These are phyloP conservation scores for Kazachstania africana DNA, from an alignment of 805 yeast species.

Conservation along the genomic window DNA sequence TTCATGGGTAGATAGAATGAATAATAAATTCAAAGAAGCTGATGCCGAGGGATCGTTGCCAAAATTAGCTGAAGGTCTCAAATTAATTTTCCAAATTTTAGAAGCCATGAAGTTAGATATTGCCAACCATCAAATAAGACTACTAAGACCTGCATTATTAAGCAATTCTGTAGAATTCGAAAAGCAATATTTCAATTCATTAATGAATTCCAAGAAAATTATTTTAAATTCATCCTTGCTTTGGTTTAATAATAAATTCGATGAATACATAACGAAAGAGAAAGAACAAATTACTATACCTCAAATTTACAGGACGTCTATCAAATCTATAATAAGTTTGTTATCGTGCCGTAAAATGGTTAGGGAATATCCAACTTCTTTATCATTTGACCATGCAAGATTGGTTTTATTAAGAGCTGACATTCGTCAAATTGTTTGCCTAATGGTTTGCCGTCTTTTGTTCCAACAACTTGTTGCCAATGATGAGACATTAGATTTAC, in stretches of 20 bases:
- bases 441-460: constrained; percentile 59
- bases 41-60: constrained; percentile 34
- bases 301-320: constrained; percentile 31
- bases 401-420: constrained; percentile 71
- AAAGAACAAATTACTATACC: constrained; percentile 8
- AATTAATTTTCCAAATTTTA: constrained; percentile 66
- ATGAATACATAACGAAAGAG: constrained; percentile 9
- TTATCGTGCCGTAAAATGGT: constrained; percentile 73
- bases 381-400: constrained; percentile 77
- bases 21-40: constrained; percentile 37
- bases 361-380: constrained; percentile 69
- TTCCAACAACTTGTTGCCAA: constrained; percentile 53
- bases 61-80: constrained; percentile 60
- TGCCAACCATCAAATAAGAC: constrained; percentile 86
- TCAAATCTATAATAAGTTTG: constrained; percentile 46
- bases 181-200: constrained; percentile 57
- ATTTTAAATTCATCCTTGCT: constrained; percentile 46
- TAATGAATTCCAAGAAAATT: constrained; percentile 38
- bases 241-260: constrained; percentile 44
- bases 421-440: constrained; percentile 72
- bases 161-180: constrained; percentile 86
- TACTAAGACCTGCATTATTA: constrained; percentile 69
- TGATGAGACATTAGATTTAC: constrained; percentile 19
- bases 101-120: constrained; percentile 94
- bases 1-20: constrained; percentile 78